Evolutionary conservation across 345 rosid species (phyloP), one percentile per base, ranked within the genome.

Genomic region (Kandelia obovata): DNA sequence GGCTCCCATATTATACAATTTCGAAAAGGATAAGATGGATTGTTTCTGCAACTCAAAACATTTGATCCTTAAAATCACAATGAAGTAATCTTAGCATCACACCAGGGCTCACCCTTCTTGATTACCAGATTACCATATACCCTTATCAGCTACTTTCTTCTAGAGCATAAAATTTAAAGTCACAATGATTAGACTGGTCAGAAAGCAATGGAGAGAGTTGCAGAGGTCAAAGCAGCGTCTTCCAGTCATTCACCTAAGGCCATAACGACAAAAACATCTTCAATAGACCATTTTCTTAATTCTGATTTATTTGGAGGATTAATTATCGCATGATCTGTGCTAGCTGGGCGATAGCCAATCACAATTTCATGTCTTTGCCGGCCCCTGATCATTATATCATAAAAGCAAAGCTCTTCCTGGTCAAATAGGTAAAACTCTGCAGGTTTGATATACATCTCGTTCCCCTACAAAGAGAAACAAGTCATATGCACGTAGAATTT

Each of bases 201-300:
- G 49, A 43, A 13, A 43, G 49, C 49, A 13, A 43, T 3, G 17
- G 49, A 13, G 49, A 43, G 49, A 43, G 17, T 43, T 10, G 49
- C 5, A 43, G 49, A 15, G 19, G 49, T 43, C 49, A 13, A 43
- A 43, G 49, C 2, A 25, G 47, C 15, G 0, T 28, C 26, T 43
- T 47, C 46, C 43, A 3, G 25, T 83, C 83, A 87, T 53, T 81
- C 79, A 51, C 85, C 84, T 15, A 79, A 80, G 55, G 96, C 83
- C 27, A 90, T 88, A 77, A 92, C 96, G n/a, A 90, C 93, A 65
- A 87, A 90, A 66, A 92, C 92, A 82, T 87, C 98, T 73, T 77
- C 96, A 56, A 88, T 81, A 1, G 93, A 87, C 96, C 98, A 92
- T 84, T 84, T 90, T 76, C 82, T 83, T 64, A 71, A 82, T 64